Evolutionary conservation across 2,329 filamentous ascomycete species (phyloP).

Genomic region (Phoma sp.): DNA sequence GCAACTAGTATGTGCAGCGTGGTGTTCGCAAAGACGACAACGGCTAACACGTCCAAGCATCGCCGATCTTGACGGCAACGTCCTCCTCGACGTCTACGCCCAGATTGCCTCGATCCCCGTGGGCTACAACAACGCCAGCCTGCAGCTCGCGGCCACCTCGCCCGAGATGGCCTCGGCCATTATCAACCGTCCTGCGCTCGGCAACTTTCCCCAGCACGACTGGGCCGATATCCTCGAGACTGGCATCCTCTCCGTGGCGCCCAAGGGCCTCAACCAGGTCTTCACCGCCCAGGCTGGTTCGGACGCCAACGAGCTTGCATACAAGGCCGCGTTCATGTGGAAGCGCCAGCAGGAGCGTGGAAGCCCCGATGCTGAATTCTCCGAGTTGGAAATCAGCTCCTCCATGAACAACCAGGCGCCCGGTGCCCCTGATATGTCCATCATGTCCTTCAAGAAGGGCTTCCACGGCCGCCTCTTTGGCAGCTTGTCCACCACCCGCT

Average conservation of each 20-base stretch:
- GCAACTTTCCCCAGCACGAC: constrained; percentile 87
- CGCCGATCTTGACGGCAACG: constrained; percentile 74
- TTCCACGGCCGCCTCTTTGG: constrained; percentile 94
- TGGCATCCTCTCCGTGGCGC: constrained; percentile 82
- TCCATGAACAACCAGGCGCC: constrained; percentile 84
- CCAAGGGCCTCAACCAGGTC: constrained; percentile 84
- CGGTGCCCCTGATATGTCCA: constrained; percentile 79
- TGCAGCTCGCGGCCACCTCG: constrained; percentile 73
- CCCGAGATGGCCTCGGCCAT: constrained; percentile 81
- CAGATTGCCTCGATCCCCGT: constrained; percentile 94
- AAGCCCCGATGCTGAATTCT: constrained; percentile 79
- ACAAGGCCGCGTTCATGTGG: constrained; percentile 97
- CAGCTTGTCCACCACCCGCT: constrained; percentile 85
- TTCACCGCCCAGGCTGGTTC: constrained; percentile 90
- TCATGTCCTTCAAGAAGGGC: constrained; percentile 84
- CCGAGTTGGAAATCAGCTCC: constrained; percentile 73
- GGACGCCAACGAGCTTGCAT: constrained; percentile 92
- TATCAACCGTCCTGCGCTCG: constrained; percentile 87
- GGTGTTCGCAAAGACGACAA: no score
- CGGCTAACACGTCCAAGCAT: constrained; percentile 51
- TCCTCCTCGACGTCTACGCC: constrained; percentile 79
- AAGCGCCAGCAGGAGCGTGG: constrained; percentile 82
- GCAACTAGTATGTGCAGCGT: constrained; percentile 70
- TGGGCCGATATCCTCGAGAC: constrained; percentile 82
- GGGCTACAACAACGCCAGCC: constrained; percentile 87